A percentile compares a stretch with the other conserved stretches of the same genome.
Conservation (phyloP, 1,284 basidiomycete species). For the Tilletia caries region DNA sequence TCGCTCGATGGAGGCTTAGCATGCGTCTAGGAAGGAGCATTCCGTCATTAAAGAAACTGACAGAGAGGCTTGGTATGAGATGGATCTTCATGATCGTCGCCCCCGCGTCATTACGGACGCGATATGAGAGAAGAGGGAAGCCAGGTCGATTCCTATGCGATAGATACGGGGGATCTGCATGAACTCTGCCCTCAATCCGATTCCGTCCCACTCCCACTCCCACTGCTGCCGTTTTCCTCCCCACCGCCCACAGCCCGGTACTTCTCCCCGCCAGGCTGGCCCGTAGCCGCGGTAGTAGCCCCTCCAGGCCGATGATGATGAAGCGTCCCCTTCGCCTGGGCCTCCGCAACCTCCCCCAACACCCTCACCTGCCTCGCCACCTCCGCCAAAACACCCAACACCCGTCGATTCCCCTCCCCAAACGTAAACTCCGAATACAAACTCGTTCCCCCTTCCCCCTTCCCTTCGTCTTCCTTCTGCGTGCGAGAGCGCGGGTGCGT, state of each 20-base stretch:
- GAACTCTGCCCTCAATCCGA: too few relatives aligned
- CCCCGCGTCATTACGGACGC: too few relatives aligned
- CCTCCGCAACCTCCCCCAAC: constrained; percentile 64
- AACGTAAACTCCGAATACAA: constrained; percentile 88
- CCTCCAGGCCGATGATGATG: constrained; percentile 20
- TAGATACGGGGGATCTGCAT: too few relatives aligned
- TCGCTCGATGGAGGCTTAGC: too few relatives aligned
- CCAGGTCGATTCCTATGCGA: too few relatives aligned
- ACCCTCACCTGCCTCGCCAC: constrained; percentile 75
- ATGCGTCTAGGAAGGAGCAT: too few relatives aligned
- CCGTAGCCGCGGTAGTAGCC: background rate
- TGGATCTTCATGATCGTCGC: too few relatives aligned
- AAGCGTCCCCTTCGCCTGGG: constrained; percentile 55
- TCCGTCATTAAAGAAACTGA: too few relatives aligned
- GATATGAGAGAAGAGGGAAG: too few relatives aligned
- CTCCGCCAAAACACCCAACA: constrained; percentile 69
- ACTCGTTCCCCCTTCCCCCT: constrained; percentile 13
- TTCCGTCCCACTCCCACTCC: background rate
- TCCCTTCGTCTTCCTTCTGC: background rate
- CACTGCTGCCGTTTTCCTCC: background rate
- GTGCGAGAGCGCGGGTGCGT: background rate
- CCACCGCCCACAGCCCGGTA: background rate
- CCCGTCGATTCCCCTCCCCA: constrained; percentile 73
- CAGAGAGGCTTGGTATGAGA: too few relatives aligned
- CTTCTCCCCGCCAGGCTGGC: background rate